phyloP scores from a whole-genome alignment of 495 filamentous ascomycete species.

The Cercophora newfieldiana region DNA sequence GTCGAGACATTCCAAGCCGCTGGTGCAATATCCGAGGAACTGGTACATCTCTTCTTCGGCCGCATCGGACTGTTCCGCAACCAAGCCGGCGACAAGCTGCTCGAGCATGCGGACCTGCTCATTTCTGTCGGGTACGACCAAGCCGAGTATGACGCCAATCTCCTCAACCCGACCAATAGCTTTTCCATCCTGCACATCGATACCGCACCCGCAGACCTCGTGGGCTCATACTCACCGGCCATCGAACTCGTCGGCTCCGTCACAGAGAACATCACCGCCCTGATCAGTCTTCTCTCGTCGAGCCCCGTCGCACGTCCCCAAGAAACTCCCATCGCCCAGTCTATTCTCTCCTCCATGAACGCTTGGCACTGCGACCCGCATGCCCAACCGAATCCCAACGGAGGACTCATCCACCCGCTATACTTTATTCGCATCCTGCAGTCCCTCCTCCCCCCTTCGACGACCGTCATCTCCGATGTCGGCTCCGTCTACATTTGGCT shows the following conservation, averaged over 20 bases:
- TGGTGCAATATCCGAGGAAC: slow-evolving; percentile 36
- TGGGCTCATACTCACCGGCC: slow-evolving; percentile 32
- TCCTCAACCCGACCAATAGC: slow-evolving; percentile 34
- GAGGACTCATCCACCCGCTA: slow-evolving; percentile 35
- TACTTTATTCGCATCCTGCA: slow-evolving; percentile 40
- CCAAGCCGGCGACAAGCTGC: slow-evolving; percentile 39
- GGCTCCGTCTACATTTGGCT: slow-evolving; percentile 46
- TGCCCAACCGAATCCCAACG: slow-evolving; percentile 7
- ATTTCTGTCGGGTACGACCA: slow-evolving; percentile 43
- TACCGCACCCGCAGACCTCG: slow-evolving; percentile 32
- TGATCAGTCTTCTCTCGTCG: slow-evolving; percentile 23
- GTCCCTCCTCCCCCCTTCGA: slow-evolving; percentile 27
- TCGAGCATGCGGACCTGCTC: slow-evolving; percentile 36
- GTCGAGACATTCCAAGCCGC: slow-evolving; percentile 46
- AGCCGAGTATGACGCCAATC: slow-evolving; percentile 38
- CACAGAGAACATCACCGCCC: slow-evolving; percentile 29
- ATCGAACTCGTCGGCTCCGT: slow-evolving; percentile 38
- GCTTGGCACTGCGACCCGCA: slow-evolving; percentile 26
- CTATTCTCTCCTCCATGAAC: slow-evolving; percentile 24
- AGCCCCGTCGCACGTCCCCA: slow-evolving; percentile 26
- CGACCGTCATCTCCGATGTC: slow-evolving; percentile 36
- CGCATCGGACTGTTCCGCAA: slow-evolving; percentile 44
- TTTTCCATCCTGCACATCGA: slow-evolving; percentile 39
- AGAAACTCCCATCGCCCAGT: slow-evolving; percentile 20
- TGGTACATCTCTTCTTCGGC: slow-evolving; percentile 39